A percentile compares a stretch with the other conserved stretches of the same genome.
Conservation (phyloP, 768 basidiomycete genomes). For the Rubroboletus pulcherrimus region DNA sequence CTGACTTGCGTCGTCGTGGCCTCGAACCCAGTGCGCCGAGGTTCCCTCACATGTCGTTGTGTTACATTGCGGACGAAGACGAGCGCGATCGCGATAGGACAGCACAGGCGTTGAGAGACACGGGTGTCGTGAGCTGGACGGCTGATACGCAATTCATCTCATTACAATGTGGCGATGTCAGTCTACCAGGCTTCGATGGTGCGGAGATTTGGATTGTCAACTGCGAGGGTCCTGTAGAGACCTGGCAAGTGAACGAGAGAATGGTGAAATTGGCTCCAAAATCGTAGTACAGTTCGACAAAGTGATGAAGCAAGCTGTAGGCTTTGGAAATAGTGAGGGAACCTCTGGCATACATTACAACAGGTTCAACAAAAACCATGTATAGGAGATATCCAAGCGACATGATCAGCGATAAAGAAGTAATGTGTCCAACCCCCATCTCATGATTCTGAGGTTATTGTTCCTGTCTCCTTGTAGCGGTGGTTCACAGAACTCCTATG, state of each 20-base stretch:
- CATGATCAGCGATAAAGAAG: too few relatives aligned
- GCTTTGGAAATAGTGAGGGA: not conserved
- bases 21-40: slow-evolving; percentile 48
- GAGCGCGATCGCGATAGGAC: slow-evolving; percentile 48
- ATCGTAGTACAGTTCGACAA: not conserved
- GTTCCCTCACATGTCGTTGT: slow-evolving; percentile 72
- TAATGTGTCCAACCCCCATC: too few relatives aligned
- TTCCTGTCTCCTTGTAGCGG: too few relatives aligned
- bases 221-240: slow-evolving; percentile 58
- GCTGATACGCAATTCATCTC: slow-evolving; percentile 22
- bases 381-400: too few relatives aligned
- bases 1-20: slow-evolving; percentile 29
- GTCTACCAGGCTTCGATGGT: slow-evolving; percentile 42
- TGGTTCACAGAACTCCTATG: too few relatives aligned
- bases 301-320: not conserved
- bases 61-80: slow-evolving; percentile 70
- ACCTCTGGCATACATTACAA: not conserved
- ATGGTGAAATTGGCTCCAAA: slow-evolving; percentile 25
- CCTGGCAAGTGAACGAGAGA: slow-evolving; percentile 48
- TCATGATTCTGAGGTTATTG: too few relatives aligned
- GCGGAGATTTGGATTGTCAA: slow-evolving; percentile 56
- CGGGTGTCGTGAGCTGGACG: slow-evolving; percentile 33
- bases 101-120: slow-evolving; percentile 39
- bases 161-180: slow-evolving; percentile 25
- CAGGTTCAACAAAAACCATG: not conserved